Conservation (phyloP, 768 basidiomycete genomes). For the Phanerochaete sordida region DNA sequence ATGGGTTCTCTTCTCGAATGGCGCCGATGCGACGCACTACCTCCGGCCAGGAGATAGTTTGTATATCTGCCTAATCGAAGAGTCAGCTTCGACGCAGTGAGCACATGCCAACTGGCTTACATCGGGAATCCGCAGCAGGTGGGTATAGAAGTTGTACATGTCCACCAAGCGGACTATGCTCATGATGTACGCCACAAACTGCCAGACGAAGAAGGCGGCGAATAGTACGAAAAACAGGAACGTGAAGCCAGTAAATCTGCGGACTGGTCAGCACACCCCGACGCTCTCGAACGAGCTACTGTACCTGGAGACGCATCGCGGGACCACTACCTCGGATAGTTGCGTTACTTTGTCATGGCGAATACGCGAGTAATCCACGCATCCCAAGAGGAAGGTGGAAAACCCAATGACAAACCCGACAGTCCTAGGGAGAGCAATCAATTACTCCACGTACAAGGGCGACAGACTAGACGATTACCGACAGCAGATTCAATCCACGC, state of each 20-base stretch:
- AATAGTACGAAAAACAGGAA: constrained; percentile 83
- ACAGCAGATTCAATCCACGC: constrained; percentile 93
- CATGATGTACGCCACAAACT: constrained; percentile 75
- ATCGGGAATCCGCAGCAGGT: constrained; percentile 92
- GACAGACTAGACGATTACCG: constrained; percentile 34
- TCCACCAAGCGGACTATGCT: constrained; percentile 78
- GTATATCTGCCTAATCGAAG: constrained; percentile 81
- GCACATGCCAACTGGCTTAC: constrained; percentile 39
- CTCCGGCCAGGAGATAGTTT: constrained; percentile 96
- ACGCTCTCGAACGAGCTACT: background rate
- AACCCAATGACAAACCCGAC: constrained; percentile 98
- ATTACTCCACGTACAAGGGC: constrained; percentile 23
- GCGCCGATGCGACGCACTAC: constrained; percentile 86
- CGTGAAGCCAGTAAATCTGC: constrained; percentile 81
- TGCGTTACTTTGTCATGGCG: constrained; percentile 60
- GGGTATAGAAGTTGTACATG: constrained; percentile 95
- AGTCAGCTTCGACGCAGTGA: constrained; percentile 9
- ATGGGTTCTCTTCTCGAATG: constrained; percentile 90
- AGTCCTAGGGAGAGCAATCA: constrained; percentile 53
- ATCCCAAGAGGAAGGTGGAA: constrained; percentile 93
- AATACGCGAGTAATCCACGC: constrained; percentile 87
- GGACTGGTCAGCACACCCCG: background rate
- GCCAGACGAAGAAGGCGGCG: constrained; percentile 85
- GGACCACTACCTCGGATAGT: constrained; percentile 79
- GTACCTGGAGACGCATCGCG: constrained; percentile 80